Percentiles rank a stretch among this genome's conserved stretches.
These are phyloP conservation scores for Scutellaria baicalensis DNA, from an alignment of 257 asterid genomes.

Conservation along the genomic window DNA sequence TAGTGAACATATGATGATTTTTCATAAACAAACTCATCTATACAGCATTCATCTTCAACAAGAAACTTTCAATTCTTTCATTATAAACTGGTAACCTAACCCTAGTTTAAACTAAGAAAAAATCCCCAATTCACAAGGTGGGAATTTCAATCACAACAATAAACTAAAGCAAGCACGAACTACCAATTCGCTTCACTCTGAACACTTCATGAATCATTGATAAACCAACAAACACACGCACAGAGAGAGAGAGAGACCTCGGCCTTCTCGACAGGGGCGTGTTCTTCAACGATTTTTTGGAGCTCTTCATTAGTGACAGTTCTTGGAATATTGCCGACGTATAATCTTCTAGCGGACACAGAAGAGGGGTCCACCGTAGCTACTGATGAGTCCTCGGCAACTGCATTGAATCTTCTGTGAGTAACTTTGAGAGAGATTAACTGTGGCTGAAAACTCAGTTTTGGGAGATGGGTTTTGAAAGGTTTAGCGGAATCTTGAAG, in stretches of 20 bases:
- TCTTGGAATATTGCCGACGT: slow-evolving; percentile 83
- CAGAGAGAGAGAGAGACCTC: slow-evolving; percentile 56
- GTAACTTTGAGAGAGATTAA: slow-evolving; percentile 20
- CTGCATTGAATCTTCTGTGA: slow-evolving; percentile 34
- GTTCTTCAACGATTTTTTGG: slow-evolving; percentile 61
- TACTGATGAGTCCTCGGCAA: slow-evolving; percentile 51
- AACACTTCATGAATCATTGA: background rate
- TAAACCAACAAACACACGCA: background rate
- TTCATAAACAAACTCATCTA: too few relatives aligned
- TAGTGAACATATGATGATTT: too few relatives aligned
- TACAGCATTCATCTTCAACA: background rate
- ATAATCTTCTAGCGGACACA: slow-evolving; percentile 52
- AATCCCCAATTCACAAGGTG: background rate
- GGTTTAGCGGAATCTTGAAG: slow-evolving; percentile 32
- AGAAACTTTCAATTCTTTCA: background rate
- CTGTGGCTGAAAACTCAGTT: slow-evolving; percentile 24
- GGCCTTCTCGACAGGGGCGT: slow-evolving; percentile 77
- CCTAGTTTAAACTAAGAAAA: background rate
- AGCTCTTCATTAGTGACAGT: slow-evolving; percentile 67
- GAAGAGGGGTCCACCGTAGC: slow-evolving; percentile 60
- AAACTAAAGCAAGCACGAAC: background rate
- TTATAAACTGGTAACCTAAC: background rate
- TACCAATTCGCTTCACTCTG: background rate
- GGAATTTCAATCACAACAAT: background rate
- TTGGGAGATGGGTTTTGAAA: slow-evolving; percentile 19